Conservation (phyloP, 2,329 filamentous ascomycete species). For the Chrysoporthe cubensis region DNA sequence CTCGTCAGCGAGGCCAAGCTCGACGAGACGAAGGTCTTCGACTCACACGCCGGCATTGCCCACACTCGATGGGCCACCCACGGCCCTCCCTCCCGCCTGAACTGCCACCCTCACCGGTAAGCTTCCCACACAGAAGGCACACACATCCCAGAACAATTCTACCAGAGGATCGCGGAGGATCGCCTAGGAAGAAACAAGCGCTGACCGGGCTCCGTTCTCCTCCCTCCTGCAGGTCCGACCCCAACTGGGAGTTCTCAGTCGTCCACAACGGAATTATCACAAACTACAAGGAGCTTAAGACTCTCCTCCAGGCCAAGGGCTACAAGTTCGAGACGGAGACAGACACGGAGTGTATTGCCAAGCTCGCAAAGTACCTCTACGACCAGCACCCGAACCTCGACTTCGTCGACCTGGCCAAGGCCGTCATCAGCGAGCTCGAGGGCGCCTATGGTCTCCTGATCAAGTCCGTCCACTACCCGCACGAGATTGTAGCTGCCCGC, state of each 20-base stretch:
- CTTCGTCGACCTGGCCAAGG: slow-evolving; percentile 96
- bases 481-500: slow-evolving; percentile 95
- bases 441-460: slow-evolving; percentile 96
- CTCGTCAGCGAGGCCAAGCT: slow-evolving; percentile 83
- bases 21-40: slow-evolving; percentile 90
- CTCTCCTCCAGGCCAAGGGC: slow-evolving; percentile 88
- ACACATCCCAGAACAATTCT: background rate
- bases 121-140: slow-evolving; percentile 34
- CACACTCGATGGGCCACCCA: slow-evolving; percentile 99
- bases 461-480: slow-evolving; percentile 98
- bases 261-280: slow-evolving; percentile 99
- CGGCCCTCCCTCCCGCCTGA: slow-evolving; percentile 87
- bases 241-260: slow-evolving; percentile 92
- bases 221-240: slow-evolving; percentile 71
- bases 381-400: slow-evolving; percentile 92
- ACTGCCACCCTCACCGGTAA: slow-evolving; percentile 98
- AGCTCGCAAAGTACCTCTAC: slow-evolving; percentile 97
- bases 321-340: slow-evolving; percentile 99
- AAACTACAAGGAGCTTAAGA: slow-evolving; percentile 99
- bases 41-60: slow-evolving; percentile 97
- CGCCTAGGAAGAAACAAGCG: background rate
- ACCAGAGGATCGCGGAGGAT: background rate
- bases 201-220: slow-evolving; percentile 6
- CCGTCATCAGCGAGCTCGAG: slow-evolving; percentile 97
- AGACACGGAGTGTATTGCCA: slow-evolving; percentile 98